A percentile compares a stretch with the other conserved stretches of the same genome.
Conservation (phyloP, 768 basidiomycete genomes). For the Leccinum subgranulosum region DNA sequence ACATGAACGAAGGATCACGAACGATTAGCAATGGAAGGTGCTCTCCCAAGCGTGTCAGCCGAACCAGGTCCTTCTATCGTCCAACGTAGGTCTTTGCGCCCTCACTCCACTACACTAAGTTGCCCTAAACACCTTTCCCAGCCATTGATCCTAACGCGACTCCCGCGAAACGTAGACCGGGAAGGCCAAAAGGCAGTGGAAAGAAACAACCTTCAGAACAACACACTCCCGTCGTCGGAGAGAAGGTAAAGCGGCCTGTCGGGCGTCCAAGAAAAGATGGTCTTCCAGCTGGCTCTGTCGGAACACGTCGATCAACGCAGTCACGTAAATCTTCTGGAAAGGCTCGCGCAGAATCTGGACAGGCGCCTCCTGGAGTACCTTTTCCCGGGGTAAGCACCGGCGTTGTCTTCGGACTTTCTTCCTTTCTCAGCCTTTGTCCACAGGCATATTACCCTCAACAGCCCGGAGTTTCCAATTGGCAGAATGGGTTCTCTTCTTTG, state of each 20-base stretch:
- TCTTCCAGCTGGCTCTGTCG: constrained; percentile 70
- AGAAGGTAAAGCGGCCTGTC: constrained; percentile 73
- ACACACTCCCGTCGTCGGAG: constrained; percentile 33
- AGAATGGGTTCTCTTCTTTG: constrained; percentile 29
- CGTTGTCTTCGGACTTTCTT: not conserved
- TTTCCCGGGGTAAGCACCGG: constrained; percentile 28
- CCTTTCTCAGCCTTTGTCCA: constrained; percentile 2
- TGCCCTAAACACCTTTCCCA: constrained; percentile 7
- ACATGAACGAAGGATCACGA: constrained; percentile 24
- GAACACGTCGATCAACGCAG: constrained; percentile 40
- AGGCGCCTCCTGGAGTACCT: constrained; percentile 27
- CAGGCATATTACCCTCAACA: constrained; percentile 34
- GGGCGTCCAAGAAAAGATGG: constrained; percentile 82
- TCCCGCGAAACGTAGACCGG: constrained; percentile 64
- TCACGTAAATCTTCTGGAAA: constrained; percentile 39
- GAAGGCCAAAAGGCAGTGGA: constrained; percentile 76
- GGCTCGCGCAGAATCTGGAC: constrained; percentile 16
- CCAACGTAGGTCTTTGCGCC: constrained; percentile 17
- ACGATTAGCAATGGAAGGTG: constrained; percentile 21
- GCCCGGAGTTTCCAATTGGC: constrained; percentile 30
- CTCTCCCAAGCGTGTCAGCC: constrained; percentile 25
- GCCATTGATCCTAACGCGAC: constrained; percentile 28
- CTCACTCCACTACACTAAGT: not conserved
- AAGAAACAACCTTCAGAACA: constrained; percentile 55
- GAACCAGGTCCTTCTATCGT: constrained; percentile 28